These are phyloP conservation scores for Meyerozyma elateridarum DNA, from an alignment of 1,139 yeast genomes.

Conservation along the genomic window DNA sequence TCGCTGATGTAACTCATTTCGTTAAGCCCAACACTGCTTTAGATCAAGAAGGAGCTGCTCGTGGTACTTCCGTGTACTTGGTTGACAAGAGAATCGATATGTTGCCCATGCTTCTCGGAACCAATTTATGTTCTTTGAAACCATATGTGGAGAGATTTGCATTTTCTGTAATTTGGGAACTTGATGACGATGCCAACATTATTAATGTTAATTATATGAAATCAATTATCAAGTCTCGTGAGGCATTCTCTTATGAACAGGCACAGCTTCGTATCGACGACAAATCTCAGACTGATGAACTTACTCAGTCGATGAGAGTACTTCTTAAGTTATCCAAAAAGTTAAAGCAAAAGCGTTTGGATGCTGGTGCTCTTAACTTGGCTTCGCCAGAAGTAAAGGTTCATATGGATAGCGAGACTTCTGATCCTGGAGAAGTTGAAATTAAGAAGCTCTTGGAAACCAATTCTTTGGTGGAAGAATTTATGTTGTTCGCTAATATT, in stretches of 20 bases:
- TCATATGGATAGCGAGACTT: slow-evolving; percentile 93
- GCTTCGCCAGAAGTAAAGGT: slow-evolving; percentile 99
- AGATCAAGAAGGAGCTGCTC: slow-evolving; percentile 92
- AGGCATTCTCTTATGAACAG: slow-evolving; percentile 90
- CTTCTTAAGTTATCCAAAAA: slow-evolving; percentile 73
- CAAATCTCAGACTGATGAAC: slow-evolving; percentile 65
- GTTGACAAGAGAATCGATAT: slow-evolving; percentile 99
- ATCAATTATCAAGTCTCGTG: slow-evolving; percentile 85
- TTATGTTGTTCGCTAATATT: slow-evolving; percentile 95
- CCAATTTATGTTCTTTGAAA: slow-evolving; percentile 90
- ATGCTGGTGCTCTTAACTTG: slow-evolving; percentile 93
- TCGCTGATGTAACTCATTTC: slow-evolving; percentile 97
- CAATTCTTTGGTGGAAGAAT: slow-evolving; percentile 94
- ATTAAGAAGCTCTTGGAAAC: slow-evolving; percentile 84
- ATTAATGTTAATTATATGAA: slow-evolving; percentile 79
- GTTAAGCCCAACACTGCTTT: slow-evolving; percentile 90
- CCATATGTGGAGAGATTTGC: slow-evolving; percentile 97
- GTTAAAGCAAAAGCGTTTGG: slow-evolving; percentile 78
- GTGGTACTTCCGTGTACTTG: slow-evolving; percentile 95
- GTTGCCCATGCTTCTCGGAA: slow-evolving; percentile 94
- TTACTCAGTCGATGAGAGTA: slow-evolving; percentile 86
- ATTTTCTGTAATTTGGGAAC: slow-evolving; percentile 93
- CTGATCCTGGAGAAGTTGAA: slow-evolving; percentile 95
- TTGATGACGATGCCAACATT: slow-evolving; percentile 81
- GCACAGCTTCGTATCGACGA: slow-evolving; percentile 94